Base-by-base conservation (phyloP, 371 early-diverging fungal genomes). In the Mortierella sp. region DNA sequence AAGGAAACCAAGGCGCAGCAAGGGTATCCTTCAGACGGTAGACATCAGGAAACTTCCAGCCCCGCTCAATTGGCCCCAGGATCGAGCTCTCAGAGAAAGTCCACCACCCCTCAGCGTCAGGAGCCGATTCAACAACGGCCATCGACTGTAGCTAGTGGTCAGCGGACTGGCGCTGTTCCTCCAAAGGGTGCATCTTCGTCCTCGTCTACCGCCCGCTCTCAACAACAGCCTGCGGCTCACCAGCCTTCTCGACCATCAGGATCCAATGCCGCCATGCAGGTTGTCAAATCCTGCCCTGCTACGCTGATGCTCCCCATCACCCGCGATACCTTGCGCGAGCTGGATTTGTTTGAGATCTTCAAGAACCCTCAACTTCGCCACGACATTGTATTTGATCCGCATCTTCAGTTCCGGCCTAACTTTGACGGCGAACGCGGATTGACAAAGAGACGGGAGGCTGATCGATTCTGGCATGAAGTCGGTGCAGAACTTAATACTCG, bases 341-440 rank as follows among this genome's bases (percentile, higher is more conserved):
- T 94, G 56, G 92, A 94, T 46, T 77, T 95, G 74, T 86, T 91
- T 24, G 94, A 93, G 82, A 93, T 96, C 27, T 88, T 93, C 73
- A 87, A 90, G 41, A 94, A 93, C 77, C 88, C 93, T 21, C 96
- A 96, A 71, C 90, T 95, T 11, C 91, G 96, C 12, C 96, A 96
- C 82, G 96, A 96, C 79, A 83, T 96, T 35, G 83, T 92, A 46
- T 95, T 96, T 81, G 95, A 96, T 76, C 93, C 94, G 0, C 90
- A 94, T 68, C 89, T 96, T 29, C 91, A 93, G 56, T 96, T 96
- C 89, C 90, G 94, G 27, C 95, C 95, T 29, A 95, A 95, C 82
- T 80, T 90, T 44, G 94, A 94, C 72, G 94, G 93, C 46, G 89
- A 90, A 10, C 88, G 90, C 32, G 94, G 92, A 27, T 81, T 87